These are phyloP conservation scores for Tetrapisispora iriomotensis DNA, from an alignment of 805 yeast species.

Conservation along the genomic window DNA sequence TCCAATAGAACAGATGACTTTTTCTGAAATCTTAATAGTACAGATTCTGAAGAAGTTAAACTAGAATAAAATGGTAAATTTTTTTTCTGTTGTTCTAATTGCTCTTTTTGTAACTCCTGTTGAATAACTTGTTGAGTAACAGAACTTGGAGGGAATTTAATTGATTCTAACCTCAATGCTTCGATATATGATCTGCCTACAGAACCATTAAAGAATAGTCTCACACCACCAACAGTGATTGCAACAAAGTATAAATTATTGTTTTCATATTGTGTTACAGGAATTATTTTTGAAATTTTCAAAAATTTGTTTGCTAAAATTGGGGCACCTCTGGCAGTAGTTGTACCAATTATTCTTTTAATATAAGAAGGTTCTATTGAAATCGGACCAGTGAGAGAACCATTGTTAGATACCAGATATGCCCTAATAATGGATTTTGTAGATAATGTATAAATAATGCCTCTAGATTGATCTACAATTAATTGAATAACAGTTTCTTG, in stretches of 20 bases:
- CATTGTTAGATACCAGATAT: slow-evolving; percentile 39
- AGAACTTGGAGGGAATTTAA: slow-evolving; percentile 55
- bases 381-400: slow-evolving; percentile 34
- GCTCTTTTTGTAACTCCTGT: slow-evolving; percentile 31
- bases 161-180: slow-evolving; percentile 37
- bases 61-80: slow-evolving; percentile 22
- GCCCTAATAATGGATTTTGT: slow-evolving; percentile 74
- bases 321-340: slow-evolving; percentile 42
- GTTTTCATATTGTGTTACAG: slow-evolving; percentile 48
- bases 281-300: slow-evolving; percentile 42
- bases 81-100: slow-evolving; percentile 31
- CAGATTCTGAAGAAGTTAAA: slow-evolving; percentile 24
- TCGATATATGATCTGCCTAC: slow-evolving; percentile 28
- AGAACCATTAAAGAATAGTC: slow-evolving; percentile 48
- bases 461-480: slow-evolving; percentile 67
- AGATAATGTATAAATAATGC: slow-evolving; percentile 70
- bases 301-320: slow-evolving; percentile 46
- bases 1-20: slow-evolving; percentile 45
- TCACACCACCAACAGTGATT: slow-evolving; percentile 72
- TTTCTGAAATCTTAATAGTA: slow-evolving; percentile 41
- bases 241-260: slow-evolving; percentile 65
- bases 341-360: slow-evolving; percentile 33
- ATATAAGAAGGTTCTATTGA: slow-evolving; percentile 31
- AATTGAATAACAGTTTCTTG: slow-evolving; percentile 58
- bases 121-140: slow-evolving; percentile 25